Conservation (phyloP, 148 eudicot species). For the Chenopodium quinoa region DNA sequence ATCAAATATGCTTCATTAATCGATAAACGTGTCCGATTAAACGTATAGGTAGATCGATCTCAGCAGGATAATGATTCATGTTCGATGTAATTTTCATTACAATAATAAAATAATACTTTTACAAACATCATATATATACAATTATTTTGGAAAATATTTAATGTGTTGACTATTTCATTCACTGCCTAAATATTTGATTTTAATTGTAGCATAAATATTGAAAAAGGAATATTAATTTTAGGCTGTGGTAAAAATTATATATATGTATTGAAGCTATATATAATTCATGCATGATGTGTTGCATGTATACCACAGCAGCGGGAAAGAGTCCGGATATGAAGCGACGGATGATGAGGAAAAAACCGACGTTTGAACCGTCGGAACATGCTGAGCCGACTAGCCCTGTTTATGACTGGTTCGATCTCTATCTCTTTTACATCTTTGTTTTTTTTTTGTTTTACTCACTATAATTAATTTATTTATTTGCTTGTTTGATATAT, state of each 20-base stretch:
- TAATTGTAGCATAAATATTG: background rate
- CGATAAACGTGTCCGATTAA: too few relatives aligned
- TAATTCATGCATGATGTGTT: background rate
- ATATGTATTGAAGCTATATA: background rate
- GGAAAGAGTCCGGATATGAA: slow-evolving; percentile 41
- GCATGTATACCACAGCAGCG: slow-evolving; percentile 6
- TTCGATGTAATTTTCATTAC: too few relatives aligned
- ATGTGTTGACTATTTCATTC: background rate
- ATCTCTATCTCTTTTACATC: background rate
- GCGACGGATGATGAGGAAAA: slow-evolving; percentile 43
- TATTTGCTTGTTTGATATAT: too few relatives aligned
- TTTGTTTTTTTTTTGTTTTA: too few relatives aligned
- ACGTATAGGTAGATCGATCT: too few relatives aligned
- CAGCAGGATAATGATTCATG: too few relatives aligned
- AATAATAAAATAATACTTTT: too few relatives aligned
- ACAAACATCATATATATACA: too few relatives aligned
- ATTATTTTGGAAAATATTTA: background rate
- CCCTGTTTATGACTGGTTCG: slow-evolving; percentile 69
- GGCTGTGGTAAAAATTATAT: background rate
- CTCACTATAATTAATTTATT: too few relatives aligned
- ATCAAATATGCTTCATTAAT: too few relatives aligned
- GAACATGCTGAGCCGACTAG: slow-evolving; percentile 31
- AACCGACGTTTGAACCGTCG: slow-evolving; percentile 27
- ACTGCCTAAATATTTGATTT: background rate
- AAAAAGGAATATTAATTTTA: background rate